phyloP scores from a whole-genome alignment of 73 alveolate species.

The Urostyla sp. region DNA sequence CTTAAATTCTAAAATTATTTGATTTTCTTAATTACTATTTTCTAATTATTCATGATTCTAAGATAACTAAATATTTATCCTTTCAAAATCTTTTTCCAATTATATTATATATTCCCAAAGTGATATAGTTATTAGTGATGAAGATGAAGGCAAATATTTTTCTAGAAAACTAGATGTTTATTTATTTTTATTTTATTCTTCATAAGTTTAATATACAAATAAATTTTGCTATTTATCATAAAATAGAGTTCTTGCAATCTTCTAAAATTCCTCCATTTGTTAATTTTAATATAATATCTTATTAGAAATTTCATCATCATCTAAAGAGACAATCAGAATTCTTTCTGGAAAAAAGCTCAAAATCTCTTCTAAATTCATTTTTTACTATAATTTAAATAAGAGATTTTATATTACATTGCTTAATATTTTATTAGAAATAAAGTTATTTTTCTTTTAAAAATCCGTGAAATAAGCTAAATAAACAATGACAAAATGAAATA shows the following conservation, averaged over 20 bases:
- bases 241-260: neutral
- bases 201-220: neutral
- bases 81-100: no score
- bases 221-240: neutral
- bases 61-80: conserved; percentile 3
- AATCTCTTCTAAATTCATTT: conserved; percentile 22
- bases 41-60: conserved; percentile 8
- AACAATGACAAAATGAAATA: no score
- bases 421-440: no score
- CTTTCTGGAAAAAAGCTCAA: conserved; percentile 36
- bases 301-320: neutral
- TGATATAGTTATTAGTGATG: no score
- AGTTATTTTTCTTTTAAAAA: no score
- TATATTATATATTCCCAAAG: no score
- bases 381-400: conserved; percentile 27
- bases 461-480: no score
- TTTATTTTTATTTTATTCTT: neutral
- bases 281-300: conserved; percentile 1
- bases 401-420: no score
- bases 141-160: neutral
- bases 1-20: conserved; percentile 23
- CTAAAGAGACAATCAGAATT: neutral
- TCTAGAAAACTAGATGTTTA: neutral
- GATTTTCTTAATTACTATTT: conserved; percentile 8
- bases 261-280: conserved; percentile 21